These are phyloP conservation scores for Pichia sp. DNA, from an alignment of 1,139 yeast genomes.

Conservation along the genomic window DNA sequence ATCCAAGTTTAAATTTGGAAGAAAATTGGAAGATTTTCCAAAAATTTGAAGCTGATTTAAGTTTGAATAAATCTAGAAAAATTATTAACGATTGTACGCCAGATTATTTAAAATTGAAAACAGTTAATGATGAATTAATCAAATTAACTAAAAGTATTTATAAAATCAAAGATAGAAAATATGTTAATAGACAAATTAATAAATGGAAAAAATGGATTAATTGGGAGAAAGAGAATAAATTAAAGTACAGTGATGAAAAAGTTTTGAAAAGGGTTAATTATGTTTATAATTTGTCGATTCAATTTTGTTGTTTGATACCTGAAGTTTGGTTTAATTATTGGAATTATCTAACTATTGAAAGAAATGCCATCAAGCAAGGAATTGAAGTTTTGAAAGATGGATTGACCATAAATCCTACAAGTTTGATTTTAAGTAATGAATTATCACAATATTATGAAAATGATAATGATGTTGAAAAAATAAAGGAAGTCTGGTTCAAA, in stretches of 20 bases:
- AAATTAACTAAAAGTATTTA: conserved; percentile 30
- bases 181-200: conserved; percentile 38
- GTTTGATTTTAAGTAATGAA: conserved; percentile 62
- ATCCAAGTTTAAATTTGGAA: conserved; percentile 74
- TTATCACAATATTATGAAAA: conserved; percentile 67
- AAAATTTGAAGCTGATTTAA: conserved; percentile 65
- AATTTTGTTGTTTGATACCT: conserved; percentile 64
- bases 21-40: conserved; percentile 72
- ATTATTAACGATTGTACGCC: conserved; percentile 78
- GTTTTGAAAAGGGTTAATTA: conserved; percentile 60
- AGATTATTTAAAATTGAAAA: conserved; percentile 85
- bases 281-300: conserved; percentile 67
- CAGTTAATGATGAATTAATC: conserved; percentile 65
- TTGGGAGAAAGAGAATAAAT: conserved; percentile 70
- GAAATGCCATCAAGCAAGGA: conserved; percentile 16
- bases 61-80: conserved; percentile 73
- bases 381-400: conserved; percentile 48
- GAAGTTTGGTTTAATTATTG: conserved; percentile 79
- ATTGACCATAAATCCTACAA: conserved; percentile 59
- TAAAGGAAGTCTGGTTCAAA: conserved; percentile 50
- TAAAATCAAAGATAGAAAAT: conserved; percentile 24
- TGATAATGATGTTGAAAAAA: conserved; percentile 45
- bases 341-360: conserved; percentile 19
- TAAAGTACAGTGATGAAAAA: conserved; percentile 48
- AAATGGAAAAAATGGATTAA: conserved; percentile 73